A percentile compares a stretch with the other conserved stretches of the same genome.
Conservation (phyloP, 129 eudicot genomes). For the Kitagawia praeruptora region DNA sequence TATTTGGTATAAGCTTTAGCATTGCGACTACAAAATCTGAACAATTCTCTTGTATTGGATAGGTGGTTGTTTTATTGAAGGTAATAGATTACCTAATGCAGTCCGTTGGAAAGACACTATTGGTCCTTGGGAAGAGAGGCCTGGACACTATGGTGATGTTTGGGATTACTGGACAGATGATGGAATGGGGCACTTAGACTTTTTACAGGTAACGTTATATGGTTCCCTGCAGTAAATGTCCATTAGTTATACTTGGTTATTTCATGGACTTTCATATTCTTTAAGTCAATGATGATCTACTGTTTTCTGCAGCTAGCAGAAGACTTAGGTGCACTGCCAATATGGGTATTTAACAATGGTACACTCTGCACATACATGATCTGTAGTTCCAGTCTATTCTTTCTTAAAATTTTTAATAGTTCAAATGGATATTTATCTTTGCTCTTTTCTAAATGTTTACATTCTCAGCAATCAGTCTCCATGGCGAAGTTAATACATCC, state of each 20-base stretch:
- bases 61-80: slow-evolving; percentile 94
- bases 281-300: neutral
- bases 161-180: slow-evolving; percentile 99
- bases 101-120: slow-evolving; percentile 89
- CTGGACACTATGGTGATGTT: slow-evolving; percentile 87
- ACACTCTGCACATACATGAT: slow-evolving; percentile 17
- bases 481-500: slow-evolving; percentile 51
- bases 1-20: neutral
- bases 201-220: slow-evolving; percentile 52
- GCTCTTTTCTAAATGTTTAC: neutral
- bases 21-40: neutral
- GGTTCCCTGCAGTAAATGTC: neutral
- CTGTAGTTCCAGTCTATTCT: neutral
- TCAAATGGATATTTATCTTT: slow-evolving; percentile 2
- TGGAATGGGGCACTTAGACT: slow-evolving; percentile 88
- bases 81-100: slow-evolving; percentile 60
- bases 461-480: slow-evolving; percentile 57
- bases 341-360: slow-evolving; percentile 96
- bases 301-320: slow-evolving; percentile 65
- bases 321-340: slow-evolving; percentile 80
- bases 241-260: neutral
- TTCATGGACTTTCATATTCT: neutral
- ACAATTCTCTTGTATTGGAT: neutral
- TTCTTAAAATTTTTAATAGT: neutral
- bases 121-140: slow-evolving; percentile 91